These are phyloP conservation scores for Fusarium liriodendri DNA, from an alignment of 2,329 filamentous ascomycete genomes.

Conservation along the genomic window DNA sequence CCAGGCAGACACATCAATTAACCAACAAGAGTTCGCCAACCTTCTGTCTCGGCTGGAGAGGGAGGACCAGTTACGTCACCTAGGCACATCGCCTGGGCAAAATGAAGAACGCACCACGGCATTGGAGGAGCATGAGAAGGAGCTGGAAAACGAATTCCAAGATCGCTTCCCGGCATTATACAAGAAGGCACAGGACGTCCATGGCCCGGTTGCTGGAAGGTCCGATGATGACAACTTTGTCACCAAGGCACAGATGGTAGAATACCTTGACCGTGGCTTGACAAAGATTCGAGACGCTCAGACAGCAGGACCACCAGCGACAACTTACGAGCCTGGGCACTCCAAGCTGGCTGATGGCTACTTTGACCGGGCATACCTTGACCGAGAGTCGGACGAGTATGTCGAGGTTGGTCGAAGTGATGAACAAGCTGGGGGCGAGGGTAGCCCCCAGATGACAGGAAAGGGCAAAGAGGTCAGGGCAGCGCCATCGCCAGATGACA, in stretches of 20 bases:
- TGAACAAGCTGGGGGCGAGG: conserved; percentile 32
- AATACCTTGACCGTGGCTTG: conserved; percentile 59
- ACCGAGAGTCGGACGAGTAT: conserved; percentile 49
- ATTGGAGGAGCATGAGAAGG: conserved; percentile 58
- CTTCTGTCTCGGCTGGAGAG: conserved; percentile 58
- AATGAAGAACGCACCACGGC: conserved; percentile 54
- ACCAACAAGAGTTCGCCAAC: conserved; percentile 55
- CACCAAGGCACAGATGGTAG: conserved; percentile 60
- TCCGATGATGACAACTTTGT: conserved; percentile 53
- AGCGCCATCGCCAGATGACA: conserved; percentile 29
- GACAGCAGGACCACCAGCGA: conserved; percentile 23
- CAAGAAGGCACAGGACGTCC: conserved; percentile 55
- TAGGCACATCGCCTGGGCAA: conserved; percentile 52
- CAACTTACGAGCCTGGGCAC: conserved; percentile 42
- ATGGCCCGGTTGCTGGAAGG: conserved; percentile 42
- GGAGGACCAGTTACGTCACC: conserved; percentile 54
- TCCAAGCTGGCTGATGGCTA: conserved; percentile 48
- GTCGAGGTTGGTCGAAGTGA: conserved; percentile 48
- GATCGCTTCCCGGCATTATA: conserved; percentile 58
- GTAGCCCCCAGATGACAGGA: conserved; percentile 24
- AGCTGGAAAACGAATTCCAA: conserved; percentile 62
- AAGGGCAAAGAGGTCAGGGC: conserved; percentile 38
- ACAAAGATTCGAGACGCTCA: conserved; percentile 54
- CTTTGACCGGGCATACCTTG: conserved; percentile 40
- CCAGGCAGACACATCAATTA: conserved; percentile 39